Base-by-base conservation (phyloP, 805 yeast species). In the Blastobotrys terrestris region DNA sequence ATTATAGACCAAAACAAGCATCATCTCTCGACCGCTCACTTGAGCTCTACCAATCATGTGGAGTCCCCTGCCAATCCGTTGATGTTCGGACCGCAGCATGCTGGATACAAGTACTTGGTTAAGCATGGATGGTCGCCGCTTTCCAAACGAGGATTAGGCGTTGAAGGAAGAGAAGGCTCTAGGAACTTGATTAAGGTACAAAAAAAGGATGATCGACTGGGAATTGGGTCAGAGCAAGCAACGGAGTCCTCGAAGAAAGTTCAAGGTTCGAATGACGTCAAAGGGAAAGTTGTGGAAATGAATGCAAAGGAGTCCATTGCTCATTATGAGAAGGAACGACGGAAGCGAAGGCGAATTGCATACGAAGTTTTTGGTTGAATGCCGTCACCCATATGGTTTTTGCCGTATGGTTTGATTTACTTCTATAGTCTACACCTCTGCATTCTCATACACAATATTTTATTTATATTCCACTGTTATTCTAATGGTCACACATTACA, bases 121-220 rank as follows among this genome's bases (percentile, higher is more conserved):
- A 52, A 50, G 26, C 46, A 52, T 21, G 58, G 58, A 16, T 55
- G 58, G 58, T 49, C 53, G 5, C 58, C 55, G 13, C 19, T 16
- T n/a, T 21, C 48, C 31, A 21, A 46, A 14, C 50, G 49, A 14
- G 58, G 58, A 21, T 31, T 55, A 3, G 58, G 58, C 3, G 52
- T 49, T 5, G 31, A 35, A 11, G 58, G 58, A 5, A 19, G 55
- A 49, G 52, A 53, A 40, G 58, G 58, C 18, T 20, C 42, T 4
- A 44, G 58, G 6, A 31, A 39, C 2, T 55, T 55, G 15, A 43
- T 55, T 31, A 22, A 39, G 14, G 53, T 46, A 35, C 31, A 20
- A 19, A 16, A 22, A 5, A 55, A 55, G 45, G 18, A 22, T 19
- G 48, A 48, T 40, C 21, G 39, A n/a, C 15, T 21, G 14, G 53